Evolutionary conservation across 306 rosid species (phyloP).

Genomic region (Acmispon strigosus): DNA sequence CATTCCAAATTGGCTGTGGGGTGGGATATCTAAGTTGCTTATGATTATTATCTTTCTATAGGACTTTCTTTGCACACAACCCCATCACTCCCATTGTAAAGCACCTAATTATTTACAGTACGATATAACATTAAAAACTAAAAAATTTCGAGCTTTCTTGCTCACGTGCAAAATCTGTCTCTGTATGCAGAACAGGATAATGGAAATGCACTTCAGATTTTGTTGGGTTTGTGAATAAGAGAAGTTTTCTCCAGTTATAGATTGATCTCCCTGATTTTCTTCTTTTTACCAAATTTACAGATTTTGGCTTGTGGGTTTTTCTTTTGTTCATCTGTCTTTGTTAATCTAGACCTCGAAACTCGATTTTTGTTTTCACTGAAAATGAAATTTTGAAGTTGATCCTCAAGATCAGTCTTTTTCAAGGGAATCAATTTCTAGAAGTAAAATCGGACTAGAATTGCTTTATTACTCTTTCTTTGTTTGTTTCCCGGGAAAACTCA

Average conservation of each 20-base stretch:
- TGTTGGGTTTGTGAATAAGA: neutral
- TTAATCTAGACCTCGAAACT: neutral
- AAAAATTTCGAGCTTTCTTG: neutral
- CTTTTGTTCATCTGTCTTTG: neutral
- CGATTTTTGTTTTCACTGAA: neutral
- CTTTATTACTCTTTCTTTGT: neutral
- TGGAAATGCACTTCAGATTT: neutral
- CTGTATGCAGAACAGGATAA: neutral
- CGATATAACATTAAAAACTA: neutral
- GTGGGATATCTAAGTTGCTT: too few species aligned
- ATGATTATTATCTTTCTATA: neutral
- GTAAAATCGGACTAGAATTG: neutral
- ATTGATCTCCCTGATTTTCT: neutral
- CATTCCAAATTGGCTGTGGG: too few species aligned
- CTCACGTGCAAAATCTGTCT: neutral
- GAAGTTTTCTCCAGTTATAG: neutral
- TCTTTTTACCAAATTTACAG: neutral
- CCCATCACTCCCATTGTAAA: neutral
- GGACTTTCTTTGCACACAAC: neutral
- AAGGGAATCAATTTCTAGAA: neutral
- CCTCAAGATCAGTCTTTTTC: neutral
- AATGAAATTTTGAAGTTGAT: neutral
- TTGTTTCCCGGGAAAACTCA: neutral
- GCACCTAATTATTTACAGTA: neutral
- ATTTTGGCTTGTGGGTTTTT: neutral